Conservation (phyloP, 2,329 filamentous ascomycete species). For the Diplodia seriata region DNA sequence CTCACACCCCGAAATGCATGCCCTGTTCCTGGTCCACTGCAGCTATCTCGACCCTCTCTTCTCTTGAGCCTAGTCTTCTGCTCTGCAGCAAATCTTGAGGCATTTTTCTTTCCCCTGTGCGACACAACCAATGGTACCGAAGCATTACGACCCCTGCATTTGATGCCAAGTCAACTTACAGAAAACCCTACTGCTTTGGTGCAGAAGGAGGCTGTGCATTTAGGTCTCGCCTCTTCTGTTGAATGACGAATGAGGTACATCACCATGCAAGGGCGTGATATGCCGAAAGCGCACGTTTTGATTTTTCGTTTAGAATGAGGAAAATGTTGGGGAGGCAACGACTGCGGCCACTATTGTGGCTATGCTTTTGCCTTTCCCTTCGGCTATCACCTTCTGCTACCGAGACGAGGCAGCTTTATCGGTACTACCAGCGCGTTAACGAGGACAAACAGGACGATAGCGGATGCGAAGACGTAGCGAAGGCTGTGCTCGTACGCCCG, state of each 20-base stretch:
- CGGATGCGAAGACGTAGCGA: slow-evolving; percentile 52
- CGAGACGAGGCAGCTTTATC: slow-evolving; percentile 62
- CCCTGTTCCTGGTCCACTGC: background rate
- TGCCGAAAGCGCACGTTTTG: background rate
- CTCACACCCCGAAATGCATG: background rate
- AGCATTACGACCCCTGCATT: background rate
- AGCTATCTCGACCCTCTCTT: background rate
- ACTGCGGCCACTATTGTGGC: slow-evolving; percentile 15
- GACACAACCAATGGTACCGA: background rate
- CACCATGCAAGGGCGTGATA: slow-evolving; percentile 17
- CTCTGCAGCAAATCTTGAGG: slow-evolving; percentile 16
- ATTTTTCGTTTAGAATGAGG: background rate
- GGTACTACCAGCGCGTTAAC: slow-evolving; percentile 59
- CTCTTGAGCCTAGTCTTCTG: background rate
- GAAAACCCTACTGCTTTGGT: slow-evolving; percentile 10
- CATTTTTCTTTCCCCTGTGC: slow-evolving; percentile 21
- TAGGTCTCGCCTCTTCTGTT: background rate
- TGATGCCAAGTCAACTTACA: slow-evolving; percentile 1
- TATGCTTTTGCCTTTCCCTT: background rate
- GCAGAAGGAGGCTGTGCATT: slow-evolving; percentile 19
- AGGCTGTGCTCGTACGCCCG: slow-evolving; percentile 49
- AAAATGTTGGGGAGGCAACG: background rate
- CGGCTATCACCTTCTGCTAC: slow-evolving; percentile 38
- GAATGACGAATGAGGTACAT: background rate
- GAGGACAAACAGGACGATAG: slow-evolving; percentile 56